phyloP scores from a whole-genome alignment of 768 basidiomycete genomes.

The Heimioporus sp. region DNA sequence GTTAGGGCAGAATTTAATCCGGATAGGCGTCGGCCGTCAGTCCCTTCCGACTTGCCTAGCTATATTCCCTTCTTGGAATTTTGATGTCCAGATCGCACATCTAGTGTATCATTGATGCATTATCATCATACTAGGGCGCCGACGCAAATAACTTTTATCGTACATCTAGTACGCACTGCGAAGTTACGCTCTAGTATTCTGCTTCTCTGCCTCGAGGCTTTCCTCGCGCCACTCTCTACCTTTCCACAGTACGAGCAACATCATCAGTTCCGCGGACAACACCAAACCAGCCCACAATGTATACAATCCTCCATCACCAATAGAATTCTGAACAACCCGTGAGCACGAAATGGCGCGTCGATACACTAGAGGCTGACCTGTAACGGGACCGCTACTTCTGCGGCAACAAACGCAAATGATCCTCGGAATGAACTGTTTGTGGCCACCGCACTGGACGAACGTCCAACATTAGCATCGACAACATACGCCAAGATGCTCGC shows the following conservation, averaged over 20 bases:
- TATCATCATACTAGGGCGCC: too few species aligned
- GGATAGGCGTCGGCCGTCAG: too few species aligned
- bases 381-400: constrained; percentile 75
- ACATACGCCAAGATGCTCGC: constrained; percentile 78
- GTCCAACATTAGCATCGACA: constrained; percentile 83
- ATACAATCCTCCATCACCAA: constrained; percentile 84
- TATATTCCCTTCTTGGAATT: too few species aligned
- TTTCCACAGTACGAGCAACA: constrained; percentile 59
- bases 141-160: too few species aligned
- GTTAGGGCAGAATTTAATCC: too few species aligned
- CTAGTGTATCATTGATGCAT: too few species aligned
- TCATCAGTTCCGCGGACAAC: constrained; percentile 48
- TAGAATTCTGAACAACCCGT: constrained; percentile 44
- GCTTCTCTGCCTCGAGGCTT: constrained; percentile 43
- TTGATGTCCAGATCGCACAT: too few species aligned
- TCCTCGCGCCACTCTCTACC: constrained; percentile 60
- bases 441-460: constrained; percentile 75
- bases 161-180: too few species aligned
- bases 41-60: too few species aligned
- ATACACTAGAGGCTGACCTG: constrained; percentile 32
- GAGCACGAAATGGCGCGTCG: background rate
- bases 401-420: constrained; percentile 61
- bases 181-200: background rate
- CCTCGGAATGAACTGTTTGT: constrained; percentile 78
- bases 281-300: constrained; percentile 64